Evolutionary conservation across 78 protist genomes (phyloP), one percentile per base, ranked within the genome.

Genomic region (Cavenderia fasciculata): DNA sequence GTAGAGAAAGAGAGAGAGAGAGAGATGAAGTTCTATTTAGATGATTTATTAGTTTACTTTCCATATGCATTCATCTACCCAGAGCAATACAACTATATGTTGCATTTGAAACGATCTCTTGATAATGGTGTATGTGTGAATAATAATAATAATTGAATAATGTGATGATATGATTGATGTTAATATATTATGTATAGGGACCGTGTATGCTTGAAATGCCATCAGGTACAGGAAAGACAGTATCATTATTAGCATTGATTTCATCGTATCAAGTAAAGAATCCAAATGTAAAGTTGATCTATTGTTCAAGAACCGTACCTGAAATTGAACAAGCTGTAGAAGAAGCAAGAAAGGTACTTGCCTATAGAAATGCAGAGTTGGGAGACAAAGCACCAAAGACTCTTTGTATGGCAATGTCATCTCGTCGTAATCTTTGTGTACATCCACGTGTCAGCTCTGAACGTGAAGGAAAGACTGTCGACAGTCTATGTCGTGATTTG

Each of bases 151-250:
- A 6, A 78, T 59, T 61, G 43, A 66, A 19, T 56, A 36, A 23
- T 23, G 46, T 1, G 25, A 59, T 5, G 2, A 65, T 36, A 57
- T 8, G 1, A 25, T 88, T 33, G 6, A 46, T 54, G 4, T 40
- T 14, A 65, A 41, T 5, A 41, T 19, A 1, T 11, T 0, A 8
- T 4, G n/a, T 27, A 12, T 11, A 86, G 77, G 98, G 91, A 77
- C 96, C 95, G 2, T 41, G 94, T 51, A 43, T 98, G 92, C 84
- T 99, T 18, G 99, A 99, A 89, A 98, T 98, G 99, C 99, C 99
- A 0, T 95, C 98, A 19, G 99, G 99, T 21, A 98, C 99, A 0
- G 99, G 99, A 27, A 99, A 99, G 70, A 99, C 99, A 7, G 94
- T 97, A 49, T 85, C 99, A 10, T 74, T 98, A 23, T 74, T 98